Evolutionary conservation across 1,284 basidiomycete species (phyloP).

Genomic region (Cryptococcus sp.): DNA sequence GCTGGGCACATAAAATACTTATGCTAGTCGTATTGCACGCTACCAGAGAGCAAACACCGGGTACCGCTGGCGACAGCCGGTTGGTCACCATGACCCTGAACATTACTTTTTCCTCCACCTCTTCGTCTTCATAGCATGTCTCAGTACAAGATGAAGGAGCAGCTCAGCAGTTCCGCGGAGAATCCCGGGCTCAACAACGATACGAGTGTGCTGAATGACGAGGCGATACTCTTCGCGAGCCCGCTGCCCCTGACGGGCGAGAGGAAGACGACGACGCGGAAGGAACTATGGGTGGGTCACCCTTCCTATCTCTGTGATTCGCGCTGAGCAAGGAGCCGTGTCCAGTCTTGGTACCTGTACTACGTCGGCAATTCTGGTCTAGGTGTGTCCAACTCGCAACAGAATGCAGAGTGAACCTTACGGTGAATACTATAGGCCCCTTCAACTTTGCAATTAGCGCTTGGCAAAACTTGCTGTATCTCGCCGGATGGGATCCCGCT

Average conservation of each 20-base stretch:
- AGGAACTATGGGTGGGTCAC: slow-evolving; percentile 44
- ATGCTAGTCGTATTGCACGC: too few species aligned
- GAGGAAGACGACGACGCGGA: slow-evolving; percentile 41
- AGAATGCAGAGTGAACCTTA: background rate
- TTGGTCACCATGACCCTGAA: too few species aligned
- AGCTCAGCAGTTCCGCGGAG: too few species aligned
- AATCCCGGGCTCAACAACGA: too few species aligned
- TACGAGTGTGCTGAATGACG: slow-evolving; percentile 17
- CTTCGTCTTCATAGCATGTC: too few species aligned
- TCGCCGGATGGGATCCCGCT: slow-evolving; percentile 47
- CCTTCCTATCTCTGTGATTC: background rate
- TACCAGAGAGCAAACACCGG: too few species aligned
- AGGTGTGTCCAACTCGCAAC: slow-evolving; percentile 20
- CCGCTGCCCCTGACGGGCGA: slow-evolving; percentile 44
- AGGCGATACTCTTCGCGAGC: slow-evolving; percentile 42
- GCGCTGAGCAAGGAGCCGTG: background rate
- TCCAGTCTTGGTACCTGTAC: slow-evolving; percentile 45
- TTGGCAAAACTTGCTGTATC: slow-evolving; percentile 49
- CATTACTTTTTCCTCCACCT: too few species aligned
- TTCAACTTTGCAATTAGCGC: slow-evolving; percentile 51
- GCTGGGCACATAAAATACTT: too few species aligned
- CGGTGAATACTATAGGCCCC: slow-evolving; percentile 26
- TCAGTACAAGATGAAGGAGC: too few species aligned
- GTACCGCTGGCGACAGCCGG: too few species aligned
- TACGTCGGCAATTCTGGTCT: slow-evolving; percentile 50